Percentiles rank a stretch among this genome's conserved stretches.
These are phyloP conservation scores for Zygoascus meyerae DNA, from an alignment of 1,139 yeast genomes.

Conservation along the genomic window DNA sequence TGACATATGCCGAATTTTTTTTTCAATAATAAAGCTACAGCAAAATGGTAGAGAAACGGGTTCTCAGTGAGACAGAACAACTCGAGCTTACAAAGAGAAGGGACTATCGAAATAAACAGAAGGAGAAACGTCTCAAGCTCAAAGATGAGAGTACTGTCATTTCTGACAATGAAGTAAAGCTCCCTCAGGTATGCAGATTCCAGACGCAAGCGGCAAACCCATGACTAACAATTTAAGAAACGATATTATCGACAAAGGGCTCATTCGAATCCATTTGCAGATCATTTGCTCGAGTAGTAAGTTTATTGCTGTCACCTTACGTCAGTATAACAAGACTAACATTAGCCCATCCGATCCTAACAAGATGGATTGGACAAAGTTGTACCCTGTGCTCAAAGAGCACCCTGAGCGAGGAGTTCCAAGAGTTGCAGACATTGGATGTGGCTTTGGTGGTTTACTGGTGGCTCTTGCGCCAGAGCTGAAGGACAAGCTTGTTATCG, in stretches of 20 bases:
- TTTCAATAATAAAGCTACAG: too few species aligned
- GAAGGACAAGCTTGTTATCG: constrained; percentile 69
- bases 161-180: constrained; percentile 25
- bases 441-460: constrained; percentile 94
- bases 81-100: constrained; percentile 29
- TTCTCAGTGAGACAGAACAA: too few species aligned
- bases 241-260: constrained; percentile 94
- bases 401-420: constrained; percentile 43
- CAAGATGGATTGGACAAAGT: constrained; percentile 78
- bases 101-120: constrained; percentile 38
- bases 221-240: constrained; percentile 70
- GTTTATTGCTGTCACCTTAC: constrained; percentile 8
- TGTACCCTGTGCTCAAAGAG: constrained; percentile 48
- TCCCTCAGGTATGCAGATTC: constrained; percentile 62
- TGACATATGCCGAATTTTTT: too few species aligned
- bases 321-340: constrained; percentile 2
- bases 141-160: constrained; percentile 25
- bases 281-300: constrained; percentile 76
- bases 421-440: constrained; percentile 93
- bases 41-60: too few species aligned
- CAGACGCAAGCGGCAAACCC: constrained; percentile 95
- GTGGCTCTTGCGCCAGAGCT: constrained; percentile 73
- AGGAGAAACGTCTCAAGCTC: constrained; percentile 33
- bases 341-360: constrained; percentile 64
- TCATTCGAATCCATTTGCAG: constrained; percentile 95